Percentiles rank a stretch among this genome's conserved stretches.
These are phyloP conservation scores for Lithospermum erythrorhizon DNA, from an alignment of 257 asterid species.

Conservation along the genomic window DNA sequence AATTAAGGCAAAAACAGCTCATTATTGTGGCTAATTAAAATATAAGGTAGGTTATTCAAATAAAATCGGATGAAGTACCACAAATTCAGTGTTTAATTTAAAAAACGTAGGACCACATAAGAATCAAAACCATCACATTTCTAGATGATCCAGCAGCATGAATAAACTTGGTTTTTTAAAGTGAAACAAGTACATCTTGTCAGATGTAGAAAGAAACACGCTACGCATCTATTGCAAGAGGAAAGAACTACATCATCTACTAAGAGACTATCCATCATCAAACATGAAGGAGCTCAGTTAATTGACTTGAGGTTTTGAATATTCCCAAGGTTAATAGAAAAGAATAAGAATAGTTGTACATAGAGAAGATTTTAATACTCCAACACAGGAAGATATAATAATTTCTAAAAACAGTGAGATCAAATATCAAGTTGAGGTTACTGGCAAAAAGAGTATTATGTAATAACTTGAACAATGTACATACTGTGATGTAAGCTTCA, in stretches of 20 bases:
- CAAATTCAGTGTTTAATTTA: no score
- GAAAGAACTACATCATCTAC: not conserved
- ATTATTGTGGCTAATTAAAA: no score
- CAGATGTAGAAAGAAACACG: no score
- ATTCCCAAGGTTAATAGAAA: no score
- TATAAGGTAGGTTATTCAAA: no score
- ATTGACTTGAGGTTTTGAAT: no score
- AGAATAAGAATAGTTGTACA: not conserved
- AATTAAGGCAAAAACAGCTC: no score
- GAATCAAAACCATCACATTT: not conserved
- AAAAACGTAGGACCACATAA: not conserved
- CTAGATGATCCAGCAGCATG: not conserved
- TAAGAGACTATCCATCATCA: not conserved
- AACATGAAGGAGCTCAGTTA: not conserved
- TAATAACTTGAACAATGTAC: constrained; percentile 19
- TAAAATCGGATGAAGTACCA: no score
- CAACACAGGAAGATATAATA: not conserved
- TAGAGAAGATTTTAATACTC: not conserved
- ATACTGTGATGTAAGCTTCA: constrained; percentile 66
- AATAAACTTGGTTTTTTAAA: no score
- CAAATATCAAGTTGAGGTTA: not conserved
- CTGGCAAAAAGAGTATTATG: not conserved
- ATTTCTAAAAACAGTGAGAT: not conserved
- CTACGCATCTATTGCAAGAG: not conserved
- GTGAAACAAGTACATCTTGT: no score